Base-by-base conservation (phyloP, 1,284 basidiomycete genomes). In the Coriolopsis trogii region DNA sequence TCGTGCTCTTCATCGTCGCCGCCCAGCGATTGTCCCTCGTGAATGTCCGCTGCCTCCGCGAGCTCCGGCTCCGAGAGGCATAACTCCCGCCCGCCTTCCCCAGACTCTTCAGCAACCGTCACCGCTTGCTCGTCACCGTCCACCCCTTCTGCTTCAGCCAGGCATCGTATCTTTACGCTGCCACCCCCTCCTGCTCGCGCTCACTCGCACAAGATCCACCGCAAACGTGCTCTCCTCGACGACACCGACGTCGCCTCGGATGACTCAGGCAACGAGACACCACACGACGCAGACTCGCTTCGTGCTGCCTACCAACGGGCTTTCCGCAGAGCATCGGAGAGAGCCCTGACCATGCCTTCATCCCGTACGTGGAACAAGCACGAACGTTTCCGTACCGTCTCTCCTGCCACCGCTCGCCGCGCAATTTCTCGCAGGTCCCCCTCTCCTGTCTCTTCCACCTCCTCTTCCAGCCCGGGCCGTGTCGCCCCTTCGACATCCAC, bases 391-490 rank as follows among this genome's bases (percentile, higher is more conserved):
- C 61, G 63, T 38, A 49, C 64, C 28, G 53, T 64, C 46, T 41
- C 66, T 40, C 54, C 67, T 9, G 46, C 64, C 13, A 73, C 51
- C 56, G 46, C 69, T 13, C 56, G 68, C 24, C 70, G 71, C 29
- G 70, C 70, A 31, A 56, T 73, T 18, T 70, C 73, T 34, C 72
- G 78, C 21, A 73, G 75, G 44, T 64, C 65, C 10, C 62, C 63
- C 41, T 67, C 66, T 9, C 62, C 73, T 0, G 75, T 78, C 6
- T 78, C 80, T 3, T 77, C 76, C 23, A 72, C 78, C 10, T 75
- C 75, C 3, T 63, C 64, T 34, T 61, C 65, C n/a, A 58, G 57
- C 40, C 56, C 59, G 3, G 56, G 57, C 28, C 59, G 55, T 37
- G 49, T 48, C 34, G 55, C 57, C 13, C 63, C 55, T 20, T 63